A percentile compares a stretch with the other conserved stretches of the same genome.
Conservation (phyloP, 805 yeast genomes). For the Sugiyamaella marilandica region DNA sequence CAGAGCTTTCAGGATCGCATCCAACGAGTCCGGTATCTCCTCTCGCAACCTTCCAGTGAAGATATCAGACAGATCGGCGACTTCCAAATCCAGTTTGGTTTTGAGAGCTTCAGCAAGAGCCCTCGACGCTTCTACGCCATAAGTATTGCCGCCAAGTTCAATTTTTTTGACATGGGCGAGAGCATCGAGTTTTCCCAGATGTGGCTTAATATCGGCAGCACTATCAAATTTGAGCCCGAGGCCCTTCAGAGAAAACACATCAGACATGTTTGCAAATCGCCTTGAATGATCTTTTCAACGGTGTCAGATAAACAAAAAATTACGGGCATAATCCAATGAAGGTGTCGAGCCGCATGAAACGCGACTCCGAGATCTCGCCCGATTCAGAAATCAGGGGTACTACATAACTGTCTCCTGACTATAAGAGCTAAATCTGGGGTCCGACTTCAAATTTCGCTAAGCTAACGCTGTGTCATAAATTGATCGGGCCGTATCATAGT, state of each 20-base stretch:
- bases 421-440: too few relatives aligned
- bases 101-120: slow-evolving; percentile 55
- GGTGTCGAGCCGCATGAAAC: too few relatives aligned
- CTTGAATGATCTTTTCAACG: neutral
- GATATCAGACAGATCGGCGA: slow-evolving; percentile 82
- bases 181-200: slow-evolving; percentile 49
- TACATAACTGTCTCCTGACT: too few relatives aligned
- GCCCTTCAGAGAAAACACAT: slow-evolving; percentile 53
- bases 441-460: too few relatives aligned
- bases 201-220: slow-evolving; percentile 66
- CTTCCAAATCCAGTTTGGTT: slow-evolving; percentile 39
- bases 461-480: too few relatives aligned
- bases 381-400: too few relatives aligned
- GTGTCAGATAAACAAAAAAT: too few relatives aligned
- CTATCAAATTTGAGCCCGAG: slow-evolving; percentile 73
- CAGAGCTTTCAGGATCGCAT: slow-evolving; percentile 66
- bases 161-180: slow-evolving; percentile 44
- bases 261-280: slow-evolving; percentile 7
- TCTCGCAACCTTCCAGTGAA: slow-evolving; percentile 93
- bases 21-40: slow-evolving; percentile 85
- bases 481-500: too few relatives aligned
- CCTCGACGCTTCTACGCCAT: slow-evolving; percentile 84
- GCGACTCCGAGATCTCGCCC: too few relatives aligned
- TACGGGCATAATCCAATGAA: too few relatives aligned
- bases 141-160: slow-evolving; percentile 89